A percentile compares a stretch with the other conserved stretches of the same genome.
Evolutionary conservation across 2,329 filamentous ascomycete species (phyloP).

Genomic region (Didymellaceae sp.): DNA sequence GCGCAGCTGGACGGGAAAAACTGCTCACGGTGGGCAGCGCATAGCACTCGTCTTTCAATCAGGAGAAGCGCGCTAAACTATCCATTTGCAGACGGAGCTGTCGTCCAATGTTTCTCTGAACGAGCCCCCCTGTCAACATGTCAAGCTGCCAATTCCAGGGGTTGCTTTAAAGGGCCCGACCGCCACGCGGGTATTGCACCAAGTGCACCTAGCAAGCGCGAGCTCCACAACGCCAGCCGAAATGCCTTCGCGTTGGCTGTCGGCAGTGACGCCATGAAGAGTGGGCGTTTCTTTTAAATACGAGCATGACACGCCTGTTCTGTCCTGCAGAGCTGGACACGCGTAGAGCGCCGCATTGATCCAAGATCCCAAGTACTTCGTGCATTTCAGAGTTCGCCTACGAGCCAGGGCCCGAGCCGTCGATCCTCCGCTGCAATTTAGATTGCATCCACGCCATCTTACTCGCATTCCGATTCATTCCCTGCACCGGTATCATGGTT

Average conservation of each 20-base stretch:
- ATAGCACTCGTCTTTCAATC: conserved; percentile 24
- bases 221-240: conserved; percentile 12
- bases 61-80: conserved; percentile 18
- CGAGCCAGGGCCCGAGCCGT: conserved; percentile 7
- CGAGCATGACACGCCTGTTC: background rate
- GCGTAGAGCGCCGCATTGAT: background rate
- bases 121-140: conserved; percentile 17
- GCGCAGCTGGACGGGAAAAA: conserved; percentile 32
- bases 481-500: conserved; percentile 25
- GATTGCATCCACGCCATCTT: conserved; percentile 13
- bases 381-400: background rate
- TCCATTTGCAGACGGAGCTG: conserved; percentile 10
- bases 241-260: conserved; percentile 2
- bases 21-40: conserved; percentile 40
- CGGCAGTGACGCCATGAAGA: conserved; percentile 12
- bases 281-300: conserved; percentile 8
- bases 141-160: conserved; percentile 14
- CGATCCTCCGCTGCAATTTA: conserved; percentile 18
- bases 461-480: conserved; percentile 10
- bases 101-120: conserved; percentile 12
- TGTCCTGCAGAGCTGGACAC: background rate
- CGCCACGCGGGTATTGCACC: conserved; percentile 14
- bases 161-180: conserved; percentile 10
- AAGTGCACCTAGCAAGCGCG: conserved; percentile 7
- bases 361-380: background rate